Evolutionary conservation across 768 basidiomycete genomes (phyloP), one percentile per base, ranked within the genome.

Genomic region (Pulveroboletus frians): DNA sequence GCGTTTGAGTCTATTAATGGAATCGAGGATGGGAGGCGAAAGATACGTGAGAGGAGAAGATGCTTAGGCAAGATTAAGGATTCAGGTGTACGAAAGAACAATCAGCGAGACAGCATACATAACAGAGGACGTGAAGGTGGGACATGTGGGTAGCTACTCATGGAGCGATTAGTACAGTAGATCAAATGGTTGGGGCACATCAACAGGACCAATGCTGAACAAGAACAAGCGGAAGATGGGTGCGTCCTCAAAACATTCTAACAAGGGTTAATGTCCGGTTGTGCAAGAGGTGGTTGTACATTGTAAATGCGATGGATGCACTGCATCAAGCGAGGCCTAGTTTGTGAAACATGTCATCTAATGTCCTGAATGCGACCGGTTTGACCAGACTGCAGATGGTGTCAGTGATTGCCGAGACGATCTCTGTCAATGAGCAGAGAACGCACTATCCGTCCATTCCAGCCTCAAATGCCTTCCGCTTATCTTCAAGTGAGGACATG

Each of bases 361-460:
- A 69, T 14, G 85, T 92, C 62, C 86, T 91, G 71, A 97, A 88
- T n/a, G 89, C 88, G 17, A 97, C 92, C 10, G 94, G 94, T 67
- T 97, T 97, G 49, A 96, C 90, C 17, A 95, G 78, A 61, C 92
- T 94, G 53, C 0, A 53, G 38, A 14, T 29, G 21, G 35, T 21
- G 37, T 57, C 18, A 51, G 20, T 15, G 34, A 45, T 23, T 9
- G 15, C 38, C 49, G 9, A 35, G 32, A 20, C 4, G 14, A 9
- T 5, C 21, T 4, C 4, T 6, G 5, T 46, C n/a, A 6, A 26
- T 8, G 9, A 3, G 9, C 5, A 39, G 8, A n/a, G 83, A 43
- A 64, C 90, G 55, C 62, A 94, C 92, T 95, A 95, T 71, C 94
- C 93, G 56, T 96, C 90, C 43, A 97, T 92, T 1, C 94, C 94